These are phyloP conservation scores for Lentinula sp. DNA, from an alignment of 768 basidiomycete genomes.

Conservation along the genomic window DNA sequence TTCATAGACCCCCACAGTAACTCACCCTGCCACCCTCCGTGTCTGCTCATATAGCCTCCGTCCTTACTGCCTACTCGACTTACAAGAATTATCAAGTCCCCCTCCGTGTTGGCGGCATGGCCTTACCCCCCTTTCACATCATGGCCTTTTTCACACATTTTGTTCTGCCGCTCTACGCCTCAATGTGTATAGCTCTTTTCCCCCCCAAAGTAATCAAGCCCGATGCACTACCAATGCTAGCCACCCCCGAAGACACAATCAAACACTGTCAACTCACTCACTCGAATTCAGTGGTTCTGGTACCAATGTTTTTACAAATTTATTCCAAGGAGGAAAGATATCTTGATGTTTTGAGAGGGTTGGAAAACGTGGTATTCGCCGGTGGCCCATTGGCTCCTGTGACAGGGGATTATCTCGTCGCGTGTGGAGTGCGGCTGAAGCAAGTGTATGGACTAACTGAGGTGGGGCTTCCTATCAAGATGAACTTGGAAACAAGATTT, in stretches of 20 bases:
- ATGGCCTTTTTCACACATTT: not conserved
- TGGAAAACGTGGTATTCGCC: constrained; percentile 12
- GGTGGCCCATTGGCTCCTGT: constrained; percentile 1
- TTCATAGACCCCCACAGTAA: not conserved
- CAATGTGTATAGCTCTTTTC: not conserved
- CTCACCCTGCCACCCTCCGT: not conserved
- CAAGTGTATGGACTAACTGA: constrained; percentile 16
- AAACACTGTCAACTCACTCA: constrained; percentile 1
- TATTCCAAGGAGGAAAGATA: constrained; percentile 12
- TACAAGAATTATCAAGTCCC: not conserved
- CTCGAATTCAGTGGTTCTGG: constrained; percentile 13
- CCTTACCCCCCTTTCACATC: constrained; percentile 1
- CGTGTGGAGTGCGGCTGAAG: constrained; percentile 12
- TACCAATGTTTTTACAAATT: constrained; percentile 21
- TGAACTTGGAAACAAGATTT: constrained; percentile 4
- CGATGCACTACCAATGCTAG: constrained; percentile 16
- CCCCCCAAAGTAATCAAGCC: not conserved
- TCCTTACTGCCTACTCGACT: not conserved
- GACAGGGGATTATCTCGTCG: constrained; percentile 11
- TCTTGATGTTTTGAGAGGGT: constrained; percentile 10
- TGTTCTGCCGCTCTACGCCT: not conserved
- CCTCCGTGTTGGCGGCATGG: not conserved
- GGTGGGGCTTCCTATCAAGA: constrained; percentile 9
- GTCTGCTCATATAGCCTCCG: not conserved
- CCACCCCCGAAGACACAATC: constrained; percentile 14